These are phyloP conservation scores for Sarocladium strictum DNA, from an alignment of 2,329 filamentous ascomycete species.

Conservation along the genomic window DNA sequence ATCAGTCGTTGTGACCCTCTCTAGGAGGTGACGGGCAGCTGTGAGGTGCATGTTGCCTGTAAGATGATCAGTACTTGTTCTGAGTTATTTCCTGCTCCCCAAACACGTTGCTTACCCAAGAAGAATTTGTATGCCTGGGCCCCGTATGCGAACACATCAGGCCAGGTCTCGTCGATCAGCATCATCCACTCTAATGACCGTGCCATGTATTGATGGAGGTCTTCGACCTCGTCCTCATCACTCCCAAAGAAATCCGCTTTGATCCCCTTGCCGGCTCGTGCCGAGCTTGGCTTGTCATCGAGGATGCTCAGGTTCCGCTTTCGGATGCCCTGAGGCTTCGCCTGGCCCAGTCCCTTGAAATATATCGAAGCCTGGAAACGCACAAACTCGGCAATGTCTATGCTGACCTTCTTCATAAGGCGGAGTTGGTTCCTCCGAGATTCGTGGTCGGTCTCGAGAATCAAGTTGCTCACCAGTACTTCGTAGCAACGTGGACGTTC, in stretches of 20 bases:
- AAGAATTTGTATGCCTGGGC: conserved; percentile 76
- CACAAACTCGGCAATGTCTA: conserved; percentile 71
- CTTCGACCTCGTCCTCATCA: conserved; percentile 44
- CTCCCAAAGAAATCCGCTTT: conserved; percentile 66
- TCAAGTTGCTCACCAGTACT: conserved; percentile 70
- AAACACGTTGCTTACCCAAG: conserved; percentile 56
- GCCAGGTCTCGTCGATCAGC: conserved; percentile 66
- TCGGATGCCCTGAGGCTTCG: background rate
- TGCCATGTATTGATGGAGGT: conserved; percentile 66
- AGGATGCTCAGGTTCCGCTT: conserved; percentile 29
- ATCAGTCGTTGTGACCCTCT: conserved; percentile 43
- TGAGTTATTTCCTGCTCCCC: no score
- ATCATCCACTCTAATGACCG: conserved; percentile 81
- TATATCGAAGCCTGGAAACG: conserved; percentile 46
- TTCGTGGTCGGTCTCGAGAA: conserved; percentile 60
- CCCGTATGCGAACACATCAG: conserved; percentile 61
- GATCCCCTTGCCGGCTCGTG: conserved; percentile 53
- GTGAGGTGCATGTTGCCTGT: conserved; percentile 45
- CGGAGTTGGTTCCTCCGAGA: conserved; percentile 64
- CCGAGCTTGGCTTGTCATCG: conserved; percentile 26
- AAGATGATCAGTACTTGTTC: background rate
- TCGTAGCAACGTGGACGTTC: conserved; percentile 57
- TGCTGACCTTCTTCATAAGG: conserved; percentile 67
- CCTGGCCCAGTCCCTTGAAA: background rate
- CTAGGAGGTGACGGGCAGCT: conserved; percentile 48